Evolutionary conservation across 495 filamentous ascomycete species (phyloP), one percentile per base, ranked within the genome.

Genomic region (Letharia columbiana): DNA sequence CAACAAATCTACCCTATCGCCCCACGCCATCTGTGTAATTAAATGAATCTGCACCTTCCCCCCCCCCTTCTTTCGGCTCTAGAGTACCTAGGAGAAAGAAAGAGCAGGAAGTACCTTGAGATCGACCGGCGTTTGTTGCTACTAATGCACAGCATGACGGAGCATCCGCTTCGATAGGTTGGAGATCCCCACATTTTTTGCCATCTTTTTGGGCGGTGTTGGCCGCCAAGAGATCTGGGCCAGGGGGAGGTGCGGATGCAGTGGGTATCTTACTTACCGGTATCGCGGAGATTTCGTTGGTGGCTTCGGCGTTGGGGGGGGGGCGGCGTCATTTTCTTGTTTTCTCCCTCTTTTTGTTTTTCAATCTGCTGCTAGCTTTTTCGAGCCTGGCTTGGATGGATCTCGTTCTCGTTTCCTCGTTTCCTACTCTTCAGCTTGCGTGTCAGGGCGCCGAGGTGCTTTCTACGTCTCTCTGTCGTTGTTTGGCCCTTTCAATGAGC

Each of bases 241-340:
- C 49, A 11, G n/a, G 47, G 47, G n/a, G 10, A 11, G 10, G 28
- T 13, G 28, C 45, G 45, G 45, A 20, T 45, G 20, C 2, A 7
- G 45, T 54, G 49, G 49, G 49, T 54, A 54, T 54, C 49, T 23
- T 54, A 31, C 10, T 31, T 54, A 54, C 49, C 28, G 49, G 49
- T 54, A 54, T 54, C 49, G 28, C 49, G 49, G 49, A 54, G 49
- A 54, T 31, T 54, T 54, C 49, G 23, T 54, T 54, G 49, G 49
- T 54, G 49, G 49, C 49, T 54, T 54, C 12, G 9, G 3, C 5
- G 4, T 7, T 13, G 2, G 11, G 12, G 28, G 23, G 23, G 3
- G 11, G 4, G 28, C 6, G 49, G 28, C 49, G 20, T 23, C 9
- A 42, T 13, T 42, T 13, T 42, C 10, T n/a, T n/a, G 23, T 23